Conservation (phyloP, 129 eudicot species). For the Flaveria trinervia region DNA sequence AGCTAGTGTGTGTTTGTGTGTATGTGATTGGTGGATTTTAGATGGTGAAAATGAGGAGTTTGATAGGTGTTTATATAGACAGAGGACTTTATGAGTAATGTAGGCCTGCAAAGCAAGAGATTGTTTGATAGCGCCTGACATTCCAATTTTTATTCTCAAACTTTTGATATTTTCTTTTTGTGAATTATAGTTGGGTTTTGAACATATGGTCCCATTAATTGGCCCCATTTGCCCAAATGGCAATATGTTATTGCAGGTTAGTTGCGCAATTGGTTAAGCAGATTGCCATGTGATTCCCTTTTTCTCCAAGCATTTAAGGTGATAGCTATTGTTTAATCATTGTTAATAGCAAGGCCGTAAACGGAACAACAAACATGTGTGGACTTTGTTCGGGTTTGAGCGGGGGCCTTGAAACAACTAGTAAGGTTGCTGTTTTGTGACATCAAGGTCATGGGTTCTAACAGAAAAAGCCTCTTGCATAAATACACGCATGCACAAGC, state of each 20-base stretch:
- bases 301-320: constrained; percentile 16
- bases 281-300: constrained; percentile 31
- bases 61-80: constrained; percentile 61
- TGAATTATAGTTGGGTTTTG: constrained; percentile 46
- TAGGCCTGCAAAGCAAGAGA: constrained; percentile 36
- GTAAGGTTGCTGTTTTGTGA: too few species aligned
- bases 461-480: too few species aligned
- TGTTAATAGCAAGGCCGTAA: background rate
- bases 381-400: background rate
- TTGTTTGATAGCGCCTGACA: constrained; percentile 46
- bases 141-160: constrained; percentile 39
- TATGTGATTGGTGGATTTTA: constrained; percentile 28
- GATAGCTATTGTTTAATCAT: background rate
- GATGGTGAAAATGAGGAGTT: constrained; percentile 39
- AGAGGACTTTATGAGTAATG: constrained; percentile 27
- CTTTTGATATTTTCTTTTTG: constrained; percentile 34
- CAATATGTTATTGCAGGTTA: constrained; percentile 39
- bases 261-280: constrained; percentile 41
- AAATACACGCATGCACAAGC: too few species aligned
- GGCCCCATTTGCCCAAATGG: constrained; percentile 32
- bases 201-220: constrained; percentile 39
- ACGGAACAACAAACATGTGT: background rate
- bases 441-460: too few species aligned
- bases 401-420: too few species aligned
- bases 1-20: background rate